These are phyloP conservation scores for Coemansia sp. DNA, from an alignment of 192 early-diverging fungal genomes.

Conservation along the genomic window DNA sequence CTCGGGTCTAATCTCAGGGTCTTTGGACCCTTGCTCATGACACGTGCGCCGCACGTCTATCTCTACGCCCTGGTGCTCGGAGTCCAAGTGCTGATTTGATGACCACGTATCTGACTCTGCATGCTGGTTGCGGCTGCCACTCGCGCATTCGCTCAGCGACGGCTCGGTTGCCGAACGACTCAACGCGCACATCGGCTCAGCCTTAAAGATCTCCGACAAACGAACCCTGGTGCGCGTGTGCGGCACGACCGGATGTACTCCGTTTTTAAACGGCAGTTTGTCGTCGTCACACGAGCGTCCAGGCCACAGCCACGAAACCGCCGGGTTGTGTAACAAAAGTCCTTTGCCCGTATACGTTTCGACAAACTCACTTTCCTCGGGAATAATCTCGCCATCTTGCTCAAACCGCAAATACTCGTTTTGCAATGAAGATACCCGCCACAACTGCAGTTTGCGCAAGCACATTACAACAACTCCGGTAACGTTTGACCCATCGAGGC, in stretches of 20 bases:
- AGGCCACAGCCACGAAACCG: constrained; percentile 46
- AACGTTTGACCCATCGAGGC: constrained; percentile 83
- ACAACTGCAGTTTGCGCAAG: constrained; percentile 87
- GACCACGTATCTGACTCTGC: neutral
- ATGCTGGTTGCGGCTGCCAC: neutral
- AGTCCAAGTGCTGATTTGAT: neutral
- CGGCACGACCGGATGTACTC: constrained; percentile 40
- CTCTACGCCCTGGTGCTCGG: neutral
- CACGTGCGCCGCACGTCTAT: neutral
- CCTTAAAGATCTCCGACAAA: constrained; percentile 22
- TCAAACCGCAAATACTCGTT: constrained; percentile 70
- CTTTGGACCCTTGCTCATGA: neutral
- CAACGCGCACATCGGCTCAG: constrained; percentile 16
- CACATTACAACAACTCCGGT: constrained; percentile 82
- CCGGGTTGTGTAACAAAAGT: constrained; percentile 35
- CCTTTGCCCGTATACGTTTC: constrained; percentile 31
- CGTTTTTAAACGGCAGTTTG: constrained; percentile 35
- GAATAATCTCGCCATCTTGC: constrained; percentile 52
- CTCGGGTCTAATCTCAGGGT: neutral
- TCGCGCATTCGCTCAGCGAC: constrained; percentile 6
- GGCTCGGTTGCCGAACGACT: constrained; percentile 28
- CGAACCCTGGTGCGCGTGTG: constrained; percentile 11
- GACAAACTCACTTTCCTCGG: constrained; percentile 54
- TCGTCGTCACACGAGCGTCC: constrained; percentile 2
- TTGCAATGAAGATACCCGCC: constrained; percentile 70